Evolutionary conservation across 1,284 basidiomycete genomes (phyloP), one percentile per base, ranked within the genome.

Genomic region (Cerioporus squamosus): DNA sequence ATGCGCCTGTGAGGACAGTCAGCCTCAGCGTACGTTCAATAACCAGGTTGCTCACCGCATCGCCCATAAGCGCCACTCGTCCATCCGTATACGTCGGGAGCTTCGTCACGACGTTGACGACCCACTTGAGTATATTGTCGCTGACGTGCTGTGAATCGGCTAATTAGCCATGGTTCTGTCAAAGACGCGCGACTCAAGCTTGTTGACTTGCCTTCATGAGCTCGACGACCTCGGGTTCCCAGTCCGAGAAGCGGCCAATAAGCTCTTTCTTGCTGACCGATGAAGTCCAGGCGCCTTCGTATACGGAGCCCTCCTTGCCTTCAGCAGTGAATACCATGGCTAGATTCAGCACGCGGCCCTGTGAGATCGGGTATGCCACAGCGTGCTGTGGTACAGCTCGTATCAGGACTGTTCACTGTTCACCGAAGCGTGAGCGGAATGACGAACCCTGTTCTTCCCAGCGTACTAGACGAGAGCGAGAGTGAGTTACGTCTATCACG

Each of bases 1-100:
- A 59, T 74, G 74, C 2, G 71, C 72, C 71, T 61, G 17, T 15
- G 23, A 39, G 26, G 12, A 22, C 20, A 9, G 33, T n/a, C 47
- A 33, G 4, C 3, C 10, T 53, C 12, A 24, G 51, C 48, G 10
- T 15, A 26, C 3, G 20, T 26, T 26, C 1, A 47, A 26, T 18
- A 18, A 33, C 15, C 7, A 44, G 33, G 23, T 44, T 42, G 26
- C 71, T 44, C 22, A 72, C 75, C 3, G 78, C 70, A 45, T 78
- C 75, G 15, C 76, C 77, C 9, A 77, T 53, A 8, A 78, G 59
- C 22, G 66, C 70, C 7, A 77, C 71, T 2, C 57, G 63, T 1
- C 67, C 70, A 12, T 64, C 53, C 3, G 66, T 67, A 44, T 67
- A 75, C 12, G 64, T 64, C 1, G 74, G 71, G 15, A 78, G 55